A percentile compares a stretch with the other conserved stretches of the same genome.
These are phyloP conservation scores for Tylopilus felleus DNA, from an alignment of 768 basidiomycete species.

Conservation along the genomic window DNA sequence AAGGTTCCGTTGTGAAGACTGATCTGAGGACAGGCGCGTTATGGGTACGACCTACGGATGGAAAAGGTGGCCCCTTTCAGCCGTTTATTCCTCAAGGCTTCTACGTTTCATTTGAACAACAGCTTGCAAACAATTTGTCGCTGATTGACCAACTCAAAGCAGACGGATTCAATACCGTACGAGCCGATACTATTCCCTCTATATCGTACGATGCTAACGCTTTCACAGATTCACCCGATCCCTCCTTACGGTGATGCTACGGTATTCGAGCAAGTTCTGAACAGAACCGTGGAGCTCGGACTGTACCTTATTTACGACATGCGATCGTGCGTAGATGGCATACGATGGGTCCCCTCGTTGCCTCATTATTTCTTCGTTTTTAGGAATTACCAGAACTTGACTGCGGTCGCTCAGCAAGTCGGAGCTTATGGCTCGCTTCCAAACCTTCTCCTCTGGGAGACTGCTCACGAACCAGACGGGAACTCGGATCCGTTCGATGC, in stretches of 20 bases:
- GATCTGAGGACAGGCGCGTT: constrained; percentile 46
- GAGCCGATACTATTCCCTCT: not conserved
- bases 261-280: constrained; percentile 20
- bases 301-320: constrained; percentile 78
- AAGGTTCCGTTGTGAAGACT: constrained; percentile 43
- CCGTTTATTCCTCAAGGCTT: constrained; percentile 69
- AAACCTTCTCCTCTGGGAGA: not conserved
- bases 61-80: constrained; percentile 24
- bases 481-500: constrained; percentile 52
- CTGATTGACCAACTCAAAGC: constrained; percentile 54
- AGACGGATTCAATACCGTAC: constrained; percentile 42
- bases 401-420: constrained; percentile 45
- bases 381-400: constrained; percentile 58
- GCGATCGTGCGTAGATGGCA: constrained; percentile 42
- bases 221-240: constrained; percentile 61
- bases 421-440: not conserved
- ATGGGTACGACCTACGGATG: constrained; percentile 34
- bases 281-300: constrained; percentile 16
- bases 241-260: constrained; percentile 62
- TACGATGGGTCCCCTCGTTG: not conserved
- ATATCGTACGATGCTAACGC: constrained; percentile 16
- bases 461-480: not conserved
- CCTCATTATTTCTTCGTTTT: not conserved
- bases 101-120: constrained; percentile 59
- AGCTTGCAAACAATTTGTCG: constrained; percentile 50